Conservation (phyloP, 176 grass and related monocot genomes). For the Aegilops speltoides region DNA sequence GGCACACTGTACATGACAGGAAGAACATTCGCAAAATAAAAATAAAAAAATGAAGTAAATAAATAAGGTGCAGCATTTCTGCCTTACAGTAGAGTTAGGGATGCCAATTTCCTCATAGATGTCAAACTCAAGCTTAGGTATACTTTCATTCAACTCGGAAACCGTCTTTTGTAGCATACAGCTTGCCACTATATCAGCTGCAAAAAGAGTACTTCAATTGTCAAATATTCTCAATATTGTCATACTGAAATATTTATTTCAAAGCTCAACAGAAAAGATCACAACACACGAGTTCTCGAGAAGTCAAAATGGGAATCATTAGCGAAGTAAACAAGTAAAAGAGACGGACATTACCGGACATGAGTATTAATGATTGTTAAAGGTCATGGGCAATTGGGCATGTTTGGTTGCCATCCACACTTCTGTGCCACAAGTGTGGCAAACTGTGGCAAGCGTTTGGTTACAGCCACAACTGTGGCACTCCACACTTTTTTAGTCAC, state of each 20-base stretch:
- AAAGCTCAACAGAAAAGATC: background rate
- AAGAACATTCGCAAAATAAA: too few relatives aligned
- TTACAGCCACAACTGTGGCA: too few relatives aligned
- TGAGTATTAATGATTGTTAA: too few relatives aligned
- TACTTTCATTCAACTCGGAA: conserved; percentile 53
- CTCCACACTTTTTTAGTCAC: too few relatives aligned
- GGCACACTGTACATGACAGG: conserved; percentile 6
- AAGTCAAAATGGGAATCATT: background rate
- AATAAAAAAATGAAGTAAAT: background rate
- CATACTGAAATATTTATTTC: background rate
- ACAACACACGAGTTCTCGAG: background rate
- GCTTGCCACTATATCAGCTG: conserved; percentile 83
- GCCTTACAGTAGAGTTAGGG: conserved; percentile 72
- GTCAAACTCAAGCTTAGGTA: conserved; percentile 75
- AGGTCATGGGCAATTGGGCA: too few relatives aligned
- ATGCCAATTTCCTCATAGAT: conserved; percentile 87
- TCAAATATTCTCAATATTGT: background rate
- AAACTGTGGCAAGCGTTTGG: too few relatives aligned
- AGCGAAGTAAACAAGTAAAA: too few relatives aligned
- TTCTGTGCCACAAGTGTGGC: too few relatives aligned
- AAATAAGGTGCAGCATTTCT: conserved; percentile 10
- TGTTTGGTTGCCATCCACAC: too few relatives aligned
- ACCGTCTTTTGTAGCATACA: conserved; percentile 74
- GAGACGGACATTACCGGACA: too few relatives aligned
- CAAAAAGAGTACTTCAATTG: conserved; percentile 19